Conservation (phyloP, 108 stramenopile species). For the Skeletonema marinoi region DNA sequence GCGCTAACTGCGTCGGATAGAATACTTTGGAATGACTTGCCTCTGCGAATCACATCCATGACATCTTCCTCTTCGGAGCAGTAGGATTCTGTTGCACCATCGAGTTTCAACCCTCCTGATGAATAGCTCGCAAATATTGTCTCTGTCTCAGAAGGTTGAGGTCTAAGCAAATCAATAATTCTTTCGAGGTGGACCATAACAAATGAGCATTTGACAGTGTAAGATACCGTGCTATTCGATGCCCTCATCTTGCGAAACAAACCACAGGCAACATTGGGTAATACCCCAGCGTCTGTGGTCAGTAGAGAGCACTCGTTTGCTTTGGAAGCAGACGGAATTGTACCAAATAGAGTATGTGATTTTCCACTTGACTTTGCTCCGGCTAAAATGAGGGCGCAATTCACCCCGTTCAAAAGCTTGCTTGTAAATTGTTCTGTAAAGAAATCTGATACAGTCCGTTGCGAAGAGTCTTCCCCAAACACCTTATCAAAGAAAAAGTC, state of each 20-base stretch:
- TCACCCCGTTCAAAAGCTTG: constrained; percentile 12
- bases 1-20: neutral
- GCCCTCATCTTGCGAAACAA: neutral
- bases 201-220: constrained; percentile 2
- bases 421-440: constrained; percentile 5
- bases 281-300: neutral
- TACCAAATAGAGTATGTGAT: constrained; percentile 4
- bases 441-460: constrained; percentile 4
- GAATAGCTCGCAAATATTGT: constrained; percentile 11
- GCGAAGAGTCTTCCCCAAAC: constrained; percentile 9
- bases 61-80: constrained; percentile 13
- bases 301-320: neutral
- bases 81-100: constrained; percentile 16
- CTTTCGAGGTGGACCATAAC: constrained; percentile 10
- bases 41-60: constrained; percentile 7
- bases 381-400: constrained; percentile 3
- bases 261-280: neutral
- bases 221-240: neutral
- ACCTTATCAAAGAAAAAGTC: constrained; percentile 14
- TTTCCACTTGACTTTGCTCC: constrained; percentile 18
- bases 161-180: constrained; percentile 13
- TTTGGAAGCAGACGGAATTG: neutral
- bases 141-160: neutral
- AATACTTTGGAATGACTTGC: constrained; percentile 4
- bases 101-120: neutral